These are phyloP conservation scores for Ophiostoma novo-ulmi DNA, from an alignment of 2,329 filamentous ascomycete genomes.

Conservation along the genomic window DNA sequence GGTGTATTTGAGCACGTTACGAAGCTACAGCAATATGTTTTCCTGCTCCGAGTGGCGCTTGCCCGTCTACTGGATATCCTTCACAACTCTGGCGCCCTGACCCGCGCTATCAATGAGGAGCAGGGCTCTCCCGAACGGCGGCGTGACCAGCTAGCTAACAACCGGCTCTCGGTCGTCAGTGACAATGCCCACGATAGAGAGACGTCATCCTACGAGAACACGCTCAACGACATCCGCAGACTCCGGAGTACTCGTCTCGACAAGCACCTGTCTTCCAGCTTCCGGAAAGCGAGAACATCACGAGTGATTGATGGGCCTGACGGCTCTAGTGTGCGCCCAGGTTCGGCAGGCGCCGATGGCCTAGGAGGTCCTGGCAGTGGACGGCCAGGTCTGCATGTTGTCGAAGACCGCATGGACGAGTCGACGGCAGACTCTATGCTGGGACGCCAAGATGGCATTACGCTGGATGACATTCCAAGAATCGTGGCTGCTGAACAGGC, in stretches of 20 bases:
- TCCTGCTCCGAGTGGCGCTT: conserved; percentile 84
- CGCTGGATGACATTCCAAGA: conserved; percentile 89
- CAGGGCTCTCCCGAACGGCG: neutral
- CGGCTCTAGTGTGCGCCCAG: conserved; percentile 61
- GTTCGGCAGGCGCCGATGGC: conserved; percentile 62
- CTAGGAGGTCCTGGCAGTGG: conserved; percentile 47
- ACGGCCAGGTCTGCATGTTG: conserved; percentile 63
- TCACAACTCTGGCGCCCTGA: conserved; percentile 73
- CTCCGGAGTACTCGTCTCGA: conserved; percentile 90
- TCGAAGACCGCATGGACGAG: conserved; percentile 70
- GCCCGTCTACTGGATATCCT: conserved; percentile 84
- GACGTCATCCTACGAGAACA: conserved; percentile 83
- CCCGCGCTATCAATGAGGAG: conserved; percentile 58
- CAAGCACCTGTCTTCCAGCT: conserved; percentile 87
- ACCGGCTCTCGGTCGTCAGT: conserved; percentile 41
- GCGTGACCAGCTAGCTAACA: conserved; percentile 52
- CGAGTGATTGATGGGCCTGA: conserved; percentile 87
- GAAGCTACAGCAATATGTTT: conserved; percentile 90
- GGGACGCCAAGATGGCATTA: conserved; percentile 83
- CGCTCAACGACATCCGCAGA: conserved; percentile 88
- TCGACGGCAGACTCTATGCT: conserved; percentile 76
- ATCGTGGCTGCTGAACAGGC: conserved; percentile 96
- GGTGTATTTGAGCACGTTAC: conserved; percentile 66
- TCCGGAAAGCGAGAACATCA: conserved; percentile 83
- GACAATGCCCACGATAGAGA: conserved; percentile 59